A percentile compares a stretch with the other conserved stretches of the same genome.
Evolutionary conservation across 2,329 filamentous ascomycete genomes (phyloP).

Genomic region (Aspergillus hiratsukae): DNA sequence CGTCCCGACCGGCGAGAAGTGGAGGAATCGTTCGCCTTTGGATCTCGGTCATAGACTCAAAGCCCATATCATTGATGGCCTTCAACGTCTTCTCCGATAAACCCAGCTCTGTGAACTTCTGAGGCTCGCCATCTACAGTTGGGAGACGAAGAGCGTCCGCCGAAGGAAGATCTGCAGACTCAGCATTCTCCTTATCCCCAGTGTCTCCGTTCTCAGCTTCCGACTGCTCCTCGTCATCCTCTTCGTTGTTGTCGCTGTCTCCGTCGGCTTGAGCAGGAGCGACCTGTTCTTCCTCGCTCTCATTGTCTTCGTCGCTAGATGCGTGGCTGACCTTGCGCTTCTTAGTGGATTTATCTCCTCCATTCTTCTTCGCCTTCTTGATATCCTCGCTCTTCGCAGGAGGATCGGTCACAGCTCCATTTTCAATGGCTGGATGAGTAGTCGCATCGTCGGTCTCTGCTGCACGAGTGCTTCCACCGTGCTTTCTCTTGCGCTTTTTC

Average conservation of each 20-base stretch:
- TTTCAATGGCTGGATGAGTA: slow-evolving; percentile 22
- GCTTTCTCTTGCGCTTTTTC: slow-evolving; percentile 46
- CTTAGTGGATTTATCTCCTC: slow-evolving; percentile 27
- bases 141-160: slow-evolving; percentile 51
- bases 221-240: slow-evolving; percentile 31
- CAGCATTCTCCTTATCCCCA: slow-evolving; percentile 22
- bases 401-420: slow-evolving; percentile 15
- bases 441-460: slow-evolving; percentile 23
- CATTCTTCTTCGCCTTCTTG: slow-evolving; percentile 16
- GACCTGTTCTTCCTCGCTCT: slow-evolving; percentile 20
- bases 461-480: slow-evolving; percentile 22
- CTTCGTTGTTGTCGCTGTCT: slow-evolving; percentile 39
- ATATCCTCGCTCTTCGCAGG: slow-evolving; percentile 17
- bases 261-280: slow-evolving; percentile 12
- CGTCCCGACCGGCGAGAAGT: slow-evolving; percentile 81
- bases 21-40: slow-evolving; percentile 84
- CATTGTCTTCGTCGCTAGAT: slow-evolving; percentile 32
- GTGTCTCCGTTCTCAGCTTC: slow-evolving; percentile 27
- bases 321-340: slow-evolving; percentile 37
- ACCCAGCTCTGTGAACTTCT: slow-evolving; percentile 74
- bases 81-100: slow-evolving; percentile 84
- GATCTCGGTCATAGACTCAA: slow-evolving; percentile 93
- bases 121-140: slow-evolving; percentile 56
- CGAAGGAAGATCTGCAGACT: slow-evolving; percentile 50
- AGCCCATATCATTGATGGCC: slow-evolving; percentile 87